A percentile compares a stretch with the other conserved stretches of the same genome.
phyloP scores from a whole-genome alignment of 305 asterid species.

The Andrographis paniculata region DNA sequence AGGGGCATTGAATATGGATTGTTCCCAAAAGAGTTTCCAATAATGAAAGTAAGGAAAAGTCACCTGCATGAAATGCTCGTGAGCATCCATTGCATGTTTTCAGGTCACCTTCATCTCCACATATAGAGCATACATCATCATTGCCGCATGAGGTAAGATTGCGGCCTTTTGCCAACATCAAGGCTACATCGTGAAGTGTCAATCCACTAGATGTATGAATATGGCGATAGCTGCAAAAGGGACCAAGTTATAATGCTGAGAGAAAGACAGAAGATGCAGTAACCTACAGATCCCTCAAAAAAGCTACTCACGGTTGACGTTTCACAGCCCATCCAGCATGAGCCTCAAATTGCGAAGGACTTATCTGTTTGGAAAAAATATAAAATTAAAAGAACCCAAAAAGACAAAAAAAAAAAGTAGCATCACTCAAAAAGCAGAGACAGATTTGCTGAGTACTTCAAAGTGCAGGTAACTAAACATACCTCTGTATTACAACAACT shows the following conservation, averaged over 20 bases:
- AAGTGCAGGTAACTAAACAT: slow-evolving; percentile 13
- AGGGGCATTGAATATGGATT: too few relatives aligned
- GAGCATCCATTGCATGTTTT: slow-evolving; percentile 81
- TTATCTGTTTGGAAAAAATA: slow-evolving; percentile 41
- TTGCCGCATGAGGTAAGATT: slow-evolving; percentile 55
- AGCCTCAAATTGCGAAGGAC: slow-evolving; percentile 97
- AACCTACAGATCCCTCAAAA: not conserved
- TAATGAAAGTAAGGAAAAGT: not conserved
- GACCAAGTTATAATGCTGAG: slow-evolving; percentile 3
- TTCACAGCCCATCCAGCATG: slow-evolving; percentile 99
- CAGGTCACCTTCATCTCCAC: slow-evolving; percentile 86
- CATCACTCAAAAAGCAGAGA: too few relatives aligned
- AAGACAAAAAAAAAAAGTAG: too few relatives aligned
- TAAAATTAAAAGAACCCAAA: slow-evolving; percentile 1
- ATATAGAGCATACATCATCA: slow-evolving; percentile 92
- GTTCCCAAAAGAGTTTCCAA: not conserved
- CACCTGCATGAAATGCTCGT: slow-evolving; percentile 89
- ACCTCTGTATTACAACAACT: slow-evolving; percentile 86
- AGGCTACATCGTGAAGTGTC: slow-evolving; percentile 92
- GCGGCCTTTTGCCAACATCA: slow-evolving; percentile 88
- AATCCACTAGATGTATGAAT: slow-evolving; percentile 82
- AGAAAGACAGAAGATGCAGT: too few relatives aligned
- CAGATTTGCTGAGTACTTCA: too few relatives aligned
- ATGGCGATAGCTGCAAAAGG: slow-evolving; percentile 72
- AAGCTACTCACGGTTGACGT: slow-evolving; percentile 82